These are phyloP conservation scores for Magnusiomyces fungicola DNA, from an alignment of 1,139 yeast species.

Conservation along the genomic window DNA sequence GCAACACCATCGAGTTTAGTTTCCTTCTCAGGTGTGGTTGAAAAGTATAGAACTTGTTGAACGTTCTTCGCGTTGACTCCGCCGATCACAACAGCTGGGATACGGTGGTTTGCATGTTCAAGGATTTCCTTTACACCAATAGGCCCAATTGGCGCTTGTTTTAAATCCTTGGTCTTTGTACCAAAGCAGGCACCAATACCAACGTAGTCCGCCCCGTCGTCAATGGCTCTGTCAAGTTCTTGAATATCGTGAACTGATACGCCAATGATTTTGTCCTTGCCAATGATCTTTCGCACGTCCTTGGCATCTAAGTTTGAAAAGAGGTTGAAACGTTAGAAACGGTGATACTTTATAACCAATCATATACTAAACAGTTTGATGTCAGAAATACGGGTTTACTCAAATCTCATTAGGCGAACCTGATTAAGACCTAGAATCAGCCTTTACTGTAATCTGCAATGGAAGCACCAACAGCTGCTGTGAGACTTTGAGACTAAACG, in stretches of 20 bases:
- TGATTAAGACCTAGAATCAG: too few species aligned
- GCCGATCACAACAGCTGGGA: conserved; percentile 75
- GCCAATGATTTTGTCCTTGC: conserved; percentile 71
- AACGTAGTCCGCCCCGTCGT: conserved; percentile 57
- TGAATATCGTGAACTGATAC: conserved; percentile 57
- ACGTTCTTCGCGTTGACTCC: conserved; percentile 68
- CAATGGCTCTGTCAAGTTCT: conserved; percentile 51
- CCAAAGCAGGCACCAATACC: conserved; percentile 82
- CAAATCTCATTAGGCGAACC: too few species aligned
- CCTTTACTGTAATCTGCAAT: too few species aligned
- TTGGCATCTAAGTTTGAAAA: conserved; percentile 33
- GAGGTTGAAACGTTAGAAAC: too few species aligned
- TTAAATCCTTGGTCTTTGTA: conserved; percentile 62
- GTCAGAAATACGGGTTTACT: too few species aligned
- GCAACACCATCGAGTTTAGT: conserved; percentile 65
- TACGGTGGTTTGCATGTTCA: conserved; percentile 27
- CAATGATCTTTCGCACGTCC: conserved; percentile 55
- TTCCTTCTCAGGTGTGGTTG: conserved; percentile 40
- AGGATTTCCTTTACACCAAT: conserved; percentile 56
- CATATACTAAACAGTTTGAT: too few species aligned
- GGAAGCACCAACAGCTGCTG: too few species aligned
- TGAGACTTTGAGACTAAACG: too few species aligned
- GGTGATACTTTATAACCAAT: too few species aligned
- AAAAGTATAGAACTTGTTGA: conserved; percentile 46
- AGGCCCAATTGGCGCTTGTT: conserved; percentile 53